phyloP scores from a whole-genome alignment of 1,139 yeast genomes.

The Pichia sp. region DNA sequence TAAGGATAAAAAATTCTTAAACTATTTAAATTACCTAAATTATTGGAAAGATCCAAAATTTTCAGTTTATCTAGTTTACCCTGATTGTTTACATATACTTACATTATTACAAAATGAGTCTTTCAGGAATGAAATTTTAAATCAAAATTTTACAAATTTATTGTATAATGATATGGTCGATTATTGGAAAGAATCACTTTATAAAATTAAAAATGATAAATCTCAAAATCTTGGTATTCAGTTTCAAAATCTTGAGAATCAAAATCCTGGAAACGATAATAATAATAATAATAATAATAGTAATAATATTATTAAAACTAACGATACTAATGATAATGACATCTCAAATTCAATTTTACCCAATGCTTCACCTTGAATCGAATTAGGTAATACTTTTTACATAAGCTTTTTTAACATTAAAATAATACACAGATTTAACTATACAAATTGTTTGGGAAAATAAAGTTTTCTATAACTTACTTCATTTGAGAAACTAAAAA shows the following conservation, averaged over 20 bases:
- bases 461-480: too few species aligned
- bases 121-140: slow-evolving; percentile 47
- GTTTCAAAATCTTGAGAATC: background rate
- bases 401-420: background rate
- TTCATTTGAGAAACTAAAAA: slow-evolving; percentile 1
- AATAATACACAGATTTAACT: slow-evolving; percentile 1
- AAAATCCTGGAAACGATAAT: background rate
- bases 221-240: too few species aligned
- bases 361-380: too few species aligned
- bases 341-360: too few species aligned
- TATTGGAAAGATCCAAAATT: slow-evolving; percentile 70
- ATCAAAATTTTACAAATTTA: slow-evolving; percentile 51
- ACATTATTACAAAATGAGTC: slow-evolving; percentile 47
- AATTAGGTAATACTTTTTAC: background rate
- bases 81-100: slow-evolving; percentile 18
- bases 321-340: too few species aligned
- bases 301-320: too few species aligned
- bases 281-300: background rate
- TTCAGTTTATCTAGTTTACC: slow-evolving; percentile 50
- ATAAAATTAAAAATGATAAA: slow-evolving; percentile 10
- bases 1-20: slow-evolving; percentile 52
- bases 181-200: slow-evolving; percentile 47
- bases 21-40: slow-evolving; percentile 58
- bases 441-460: too few species aligned
- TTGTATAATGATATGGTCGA: slow-evolving; percentile 72